A percentile compares a stretch with the other conserved stretches of the same genome.
Conservation (phyloP, 805 yeast genomes). For the Candida nemodendra region DNA sequence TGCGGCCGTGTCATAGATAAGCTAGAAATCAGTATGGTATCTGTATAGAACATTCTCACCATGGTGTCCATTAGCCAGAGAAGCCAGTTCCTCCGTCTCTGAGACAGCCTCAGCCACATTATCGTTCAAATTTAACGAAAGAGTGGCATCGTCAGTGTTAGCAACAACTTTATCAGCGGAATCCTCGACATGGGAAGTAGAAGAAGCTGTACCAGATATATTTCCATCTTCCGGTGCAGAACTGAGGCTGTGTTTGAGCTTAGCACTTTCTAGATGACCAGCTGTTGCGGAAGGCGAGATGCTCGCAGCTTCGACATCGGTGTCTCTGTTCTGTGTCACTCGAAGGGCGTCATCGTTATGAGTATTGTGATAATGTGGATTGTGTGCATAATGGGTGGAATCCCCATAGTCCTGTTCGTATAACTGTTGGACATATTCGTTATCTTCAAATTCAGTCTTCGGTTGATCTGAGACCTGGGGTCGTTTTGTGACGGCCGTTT, state of each 20-base stretch:
- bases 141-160: conserved; percentile 30
- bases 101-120: conserved; percentile 31
- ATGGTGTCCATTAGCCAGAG: conserved; percentile 34
- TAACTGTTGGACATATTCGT: conserved; percentile 32
- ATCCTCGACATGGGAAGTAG: conserved; percentile 2
- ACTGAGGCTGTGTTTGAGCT: conserved; percentile 2
- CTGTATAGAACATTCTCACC: conserved; percentile 33
- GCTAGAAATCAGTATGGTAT: conserved; percentile 27
- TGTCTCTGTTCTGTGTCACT: conserved; percentile 10
- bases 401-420: conserved; percentile 33
- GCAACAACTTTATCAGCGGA: conserved; percentile 24
- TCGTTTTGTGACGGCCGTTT: conserved; percentile 2
- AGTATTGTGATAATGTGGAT: conserved; percentile 30
- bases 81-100: conserved; percentile 35
- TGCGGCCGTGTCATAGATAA: neutral
- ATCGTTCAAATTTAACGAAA: conserved; percentile 30
- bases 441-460: conserved; percentile 7
- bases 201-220: no score
- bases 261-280: neutral
- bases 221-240: conserved; percentile 3
- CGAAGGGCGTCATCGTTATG: conserved; percentile 17
- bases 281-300: neutral
- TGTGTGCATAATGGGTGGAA: conserved; percentile 28
- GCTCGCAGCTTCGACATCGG: neutral
- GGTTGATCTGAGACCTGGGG: conserved; percentile 1